Conservation (phyloP, 176 grass and related monocot species). For the Musa schizocarpa region DNA sequence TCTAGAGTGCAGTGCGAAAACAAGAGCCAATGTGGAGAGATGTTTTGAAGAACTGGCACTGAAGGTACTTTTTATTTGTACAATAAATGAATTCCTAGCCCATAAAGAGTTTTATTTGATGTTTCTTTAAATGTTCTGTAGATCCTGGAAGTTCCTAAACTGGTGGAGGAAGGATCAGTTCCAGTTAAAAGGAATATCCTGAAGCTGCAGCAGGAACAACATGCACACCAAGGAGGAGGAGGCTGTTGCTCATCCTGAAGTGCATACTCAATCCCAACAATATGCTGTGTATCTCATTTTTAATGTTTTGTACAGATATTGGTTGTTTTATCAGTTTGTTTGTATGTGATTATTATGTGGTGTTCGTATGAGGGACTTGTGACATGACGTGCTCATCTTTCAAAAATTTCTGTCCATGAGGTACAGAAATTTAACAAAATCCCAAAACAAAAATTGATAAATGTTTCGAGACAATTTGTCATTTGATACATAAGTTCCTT, state of each 20-base stretch:
- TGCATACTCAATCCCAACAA: too few species aligned
- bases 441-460: too few species aligned
- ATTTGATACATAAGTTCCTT: too few species aligned
- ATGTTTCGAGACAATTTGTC: too few species aligned
- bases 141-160: slow-evolving; percentile 87
- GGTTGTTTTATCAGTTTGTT: too few species aligned
- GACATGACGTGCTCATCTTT: too few species aligned
- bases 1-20: slow-evolving; percentile 91
- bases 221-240: slow-evolving; percentile 34
- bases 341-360: too few species aligned
- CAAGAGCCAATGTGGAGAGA: slow-evolving; percentile 78
- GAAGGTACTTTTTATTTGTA: slow-evolving; percentile 42
- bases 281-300: not conserved
- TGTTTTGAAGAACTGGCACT: slow-evolving; percentile 92
- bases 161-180: slow-evolving; percentile 70
- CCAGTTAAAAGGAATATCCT: slow-evolving; percentile 62
- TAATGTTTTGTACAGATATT: too few species aligned
- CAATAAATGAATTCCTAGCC: too few species aligned
- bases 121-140: slow-evolving; percentile 18
- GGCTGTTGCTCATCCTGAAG: slow-evolving; percentile 34
- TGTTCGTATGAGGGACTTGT: too few species aligned
- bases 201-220: slow-evolving; percentile 66
- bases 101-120: not conserved
- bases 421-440: too few species aligned
- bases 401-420: too few species aligned